These are phyloP conservation scores for Discostella stelligera DNA, from an alignment of 352 stramenopile species.

Conservation along the genomic window DNA sequence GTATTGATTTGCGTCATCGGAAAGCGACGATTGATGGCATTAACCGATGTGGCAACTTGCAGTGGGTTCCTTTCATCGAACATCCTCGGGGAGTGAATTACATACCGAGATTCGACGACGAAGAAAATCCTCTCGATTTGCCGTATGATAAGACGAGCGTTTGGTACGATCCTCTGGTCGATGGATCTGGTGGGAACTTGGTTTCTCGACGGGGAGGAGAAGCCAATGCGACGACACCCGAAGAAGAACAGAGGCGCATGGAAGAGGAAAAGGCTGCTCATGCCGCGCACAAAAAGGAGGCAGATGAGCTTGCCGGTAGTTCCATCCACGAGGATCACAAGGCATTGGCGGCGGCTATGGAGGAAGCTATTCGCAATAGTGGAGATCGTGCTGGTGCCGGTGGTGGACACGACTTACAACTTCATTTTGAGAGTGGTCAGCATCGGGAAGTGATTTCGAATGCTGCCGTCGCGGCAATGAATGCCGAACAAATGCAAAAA, in stretches of 20 bases:
- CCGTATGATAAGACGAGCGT: constrained; percentile 41
- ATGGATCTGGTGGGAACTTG: constrained; percentile 29
- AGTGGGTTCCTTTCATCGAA: constrained; percentile 77
- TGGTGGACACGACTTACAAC: neutral
- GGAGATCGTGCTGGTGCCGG: neutral
- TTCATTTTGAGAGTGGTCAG: neutral
- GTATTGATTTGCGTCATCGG: constrained; percentile 69
- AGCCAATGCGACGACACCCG: constrained; percentile 7
- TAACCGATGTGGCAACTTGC: constrained; percentile 80
- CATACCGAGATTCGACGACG: constrained; percentile 33
- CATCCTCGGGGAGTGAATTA: constrained; percentile 41
- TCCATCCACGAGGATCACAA: constrained; percentile 29
- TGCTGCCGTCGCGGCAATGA: constrained; percentile 24
- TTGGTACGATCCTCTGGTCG: constrained; percentile 43
- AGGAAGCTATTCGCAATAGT: constrained; percentile 3
- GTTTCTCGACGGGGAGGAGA: constrained; percentile 8
- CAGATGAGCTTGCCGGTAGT: constrained; percentile 22
- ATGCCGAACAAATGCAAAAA: constrained; percentile 26
- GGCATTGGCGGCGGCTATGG: constrained; percentile 14
- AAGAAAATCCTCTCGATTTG: constrained; percentile 41
- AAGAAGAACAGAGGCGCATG: neutral
- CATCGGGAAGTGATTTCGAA: constrained; percentile 39
- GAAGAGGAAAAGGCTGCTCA: constrained; percentile 20
- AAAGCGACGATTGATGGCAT: constrained; percentile 58
- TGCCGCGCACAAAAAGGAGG: constrained; percentile 32